These are phyloP conservation scores for Tulasnella sp. DNA, from an alignment of 768 basidiomycete genomes.

Conservation along the genomic window DNA sequence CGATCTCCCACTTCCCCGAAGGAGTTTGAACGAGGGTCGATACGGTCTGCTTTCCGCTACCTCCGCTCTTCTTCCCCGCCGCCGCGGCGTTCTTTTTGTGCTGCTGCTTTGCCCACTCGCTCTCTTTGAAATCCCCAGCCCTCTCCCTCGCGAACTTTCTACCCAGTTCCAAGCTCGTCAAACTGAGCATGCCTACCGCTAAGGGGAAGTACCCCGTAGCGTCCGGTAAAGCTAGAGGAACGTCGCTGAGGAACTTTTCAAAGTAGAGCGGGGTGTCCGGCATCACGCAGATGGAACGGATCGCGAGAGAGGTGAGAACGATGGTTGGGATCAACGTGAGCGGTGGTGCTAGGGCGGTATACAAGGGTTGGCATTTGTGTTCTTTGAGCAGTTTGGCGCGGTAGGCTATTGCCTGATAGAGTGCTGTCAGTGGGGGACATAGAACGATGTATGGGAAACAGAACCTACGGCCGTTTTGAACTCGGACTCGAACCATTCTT, in stretches of 20 bases:
- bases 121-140: conserved; percentile 28
- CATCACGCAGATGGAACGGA: conserved; percentile 27
- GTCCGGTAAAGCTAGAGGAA: conserved; percentile 20
- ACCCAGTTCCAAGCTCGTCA: conserved; percentile 25
- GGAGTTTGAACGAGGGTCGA: conserved; percentile 20
- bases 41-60: background rate
- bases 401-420: conserved; percentile 26
- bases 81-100: background rate
- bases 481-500: conserved; percentile 32
- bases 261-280: conserved; percentile 26
- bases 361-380: conserved; percentile 24
- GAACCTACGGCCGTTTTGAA: conserved; percentile 28
- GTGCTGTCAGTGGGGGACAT: background rate
- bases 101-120: conserved; percentile 30
- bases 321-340: conserved; percentile 27
- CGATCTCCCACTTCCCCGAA: conserved; percentile 20
- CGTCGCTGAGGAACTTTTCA: conserved; percentile 29
- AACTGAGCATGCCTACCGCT: conserved; percentile 4
- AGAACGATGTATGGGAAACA: background rate
- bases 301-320: conserved; percentile 28
- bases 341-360: conserved; percentile 22
- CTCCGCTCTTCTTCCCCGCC: background rate
- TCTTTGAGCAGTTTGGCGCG: conserved; percentile 24
- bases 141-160: conserved; percentile 17
- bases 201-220: conserved; percentile 23